A percentile compares a stretch with the other conserved stretches of the same genome.
phyloP scores from a whole-genome alignment of 2,329 filamentous ascomycete genomes.

The Coniochaeta ligniaria region DNA sequence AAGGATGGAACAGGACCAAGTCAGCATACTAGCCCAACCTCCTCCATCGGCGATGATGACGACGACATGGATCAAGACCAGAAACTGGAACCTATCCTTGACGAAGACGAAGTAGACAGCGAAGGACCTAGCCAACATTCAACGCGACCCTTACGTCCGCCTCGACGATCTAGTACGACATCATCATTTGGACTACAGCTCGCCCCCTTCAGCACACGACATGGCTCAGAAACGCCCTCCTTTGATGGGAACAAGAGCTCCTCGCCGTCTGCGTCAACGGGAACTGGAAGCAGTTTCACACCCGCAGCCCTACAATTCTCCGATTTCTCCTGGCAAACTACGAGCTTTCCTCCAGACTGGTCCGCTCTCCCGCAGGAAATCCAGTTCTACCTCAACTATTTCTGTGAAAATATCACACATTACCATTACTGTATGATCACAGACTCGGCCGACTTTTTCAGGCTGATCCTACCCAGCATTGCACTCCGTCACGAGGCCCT shows the following conservation, averaged over 20 bases:
- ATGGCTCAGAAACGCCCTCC: slow-evolving; percentile 45
- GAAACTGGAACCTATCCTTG: slow-evolving; percentile 45
- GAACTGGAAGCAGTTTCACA: slow-evolving; percentile 28
- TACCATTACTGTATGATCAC: slow-evolving; percentile 76
- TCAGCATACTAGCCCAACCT: slow-evolving; percentile 41
- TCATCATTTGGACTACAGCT: slow-evolving; percentile 29
- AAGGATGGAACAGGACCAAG: slow-evolving; percentile 28
- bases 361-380: slow-evolving; percentile 60
- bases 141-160: slow-evolving; percentile 12
- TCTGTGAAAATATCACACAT: slow-evolving; percentile 67
- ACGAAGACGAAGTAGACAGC: slow-evolving; percentile 34
- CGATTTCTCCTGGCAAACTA: slow-evolving; percentile 19
- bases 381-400: slow-evolving; percentile 73
- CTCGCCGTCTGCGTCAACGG: slow-evolving; percentile 45
- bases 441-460: slow-evolving; percentile 68
- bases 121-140: slow-evolving; percentile 7
- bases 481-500: slow-evolving; percentile 72
- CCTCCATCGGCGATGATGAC: slow-evolving; percentile 47
- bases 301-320: slow-evolving; percentile 19
- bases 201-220: slow-evolving; percentile 27
- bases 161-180: slow-evolving; percentile 28
- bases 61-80: slow-evolving; percentile 34
- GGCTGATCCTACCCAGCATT: slow-evolving; percentile 59
- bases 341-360: slow-evolving; percentile 36
- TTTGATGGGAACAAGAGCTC: slow-evolving; percentile 41